phyloP scores from a whole-genome alignment of 352 stramenopile genomes.

The Bremia lactucae region DNA sequence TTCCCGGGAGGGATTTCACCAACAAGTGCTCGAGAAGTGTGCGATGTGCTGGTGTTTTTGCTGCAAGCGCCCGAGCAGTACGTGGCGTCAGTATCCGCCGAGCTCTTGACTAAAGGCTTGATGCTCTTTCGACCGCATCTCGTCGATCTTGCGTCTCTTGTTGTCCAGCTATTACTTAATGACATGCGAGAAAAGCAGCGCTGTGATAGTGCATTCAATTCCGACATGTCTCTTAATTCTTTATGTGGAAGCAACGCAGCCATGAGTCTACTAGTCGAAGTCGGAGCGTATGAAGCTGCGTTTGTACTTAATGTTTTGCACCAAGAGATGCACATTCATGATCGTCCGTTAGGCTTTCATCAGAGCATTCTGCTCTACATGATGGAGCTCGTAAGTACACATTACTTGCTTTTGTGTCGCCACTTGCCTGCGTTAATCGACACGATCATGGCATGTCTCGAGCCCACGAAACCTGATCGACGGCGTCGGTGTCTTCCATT shows the following conservation, averaged over 20 bases:
- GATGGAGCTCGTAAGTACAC: conserved; percentile 72
- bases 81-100: conserved; percentile 56
- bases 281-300: conserved; percentile 64
- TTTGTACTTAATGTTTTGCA: conserved; percentile 70
- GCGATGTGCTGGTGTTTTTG: conserved; percentile 60
- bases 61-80: conserved; percentile 42
- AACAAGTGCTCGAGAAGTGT: conserved; percentile 62
- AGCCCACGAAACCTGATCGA: conserved; percentile 75
- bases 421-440: conserved; percentile 77
- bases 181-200: conserved; percentile 64
- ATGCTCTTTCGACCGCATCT: conserved; percentile 79
- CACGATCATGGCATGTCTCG: conserved; percentile 75
- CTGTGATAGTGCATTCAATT: conserved; percentile 16
- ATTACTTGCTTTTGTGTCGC: conserved; percentile 77
- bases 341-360: conserved; percentile 54
- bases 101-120: conserved; percentile 71
- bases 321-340: conserved; percentile 75
- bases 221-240: too few relatives aligned
- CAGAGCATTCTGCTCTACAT: conserved; percentile 70
- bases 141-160: conserved; percentile 66
- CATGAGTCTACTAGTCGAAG: conserved; percentile 64
- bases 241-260: conserved; percentile 59
- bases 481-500: conserved; percentile 65
- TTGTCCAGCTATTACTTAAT: conserved; percentile 60
- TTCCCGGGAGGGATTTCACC: conserved; percentile 77